phyloP scores from a whole-genome alignment of 495 filamentous ascomycete genomes.

The Cudoniella acicularis region DNA sequence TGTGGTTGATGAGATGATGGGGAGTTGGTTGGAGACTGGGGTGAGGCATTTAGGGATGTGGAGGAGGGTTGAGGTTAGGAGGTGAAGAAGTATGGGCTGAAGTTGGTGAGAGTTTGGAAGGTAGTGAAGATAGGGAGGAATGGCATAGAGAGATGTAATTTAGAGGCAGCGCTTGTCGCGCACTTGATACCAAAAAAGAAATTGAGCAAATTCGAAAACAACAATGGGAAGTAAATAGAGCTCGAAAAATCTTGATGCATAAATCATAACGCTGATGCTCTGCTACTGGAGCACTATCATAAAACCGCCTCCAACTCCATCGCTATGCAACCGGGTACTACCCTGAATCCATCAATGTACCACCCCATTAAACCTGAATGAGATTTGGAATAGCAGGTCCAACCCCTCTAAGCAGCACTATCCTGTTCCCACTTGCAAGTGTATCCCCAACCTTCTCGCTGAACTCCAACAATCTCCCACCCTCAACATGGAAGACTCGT shows the following conservation, averaged over 20 bases:
- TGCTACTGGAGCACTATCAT: neutral
- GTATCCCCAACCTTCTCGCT: slow-evolving; percentile 72
- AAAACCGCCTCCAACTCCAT: slow-evolving; percentile 9
- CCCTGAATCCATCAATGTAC: neutral
- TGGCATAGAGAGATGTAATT: too few relatives aligned
- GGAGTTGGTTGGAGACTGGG: slow-evolving; percentile 75
- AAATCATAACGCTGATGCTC: neutral
- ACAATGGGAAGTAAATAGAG: neutral
- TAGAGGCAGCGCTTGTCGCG: too few relatives aligned
- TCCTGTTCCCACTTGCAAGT: slow-evolving; percentile 74
- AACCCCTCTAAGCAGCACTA: slow-evolving; percentile 84
- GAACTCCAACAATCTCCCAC: slow-evolving; percentile 80
- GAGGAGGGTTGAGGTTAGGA: slow-evolving; percentile 20
- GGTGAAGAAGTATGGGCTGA: neutral
- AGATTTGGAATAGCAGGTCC: slow-evolving; percentile 55
- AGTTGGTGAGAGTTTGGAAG: too few relatives aligned
- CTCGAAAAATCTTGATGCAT: neutral
- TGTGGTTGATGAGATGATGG: slow-evolving; percentile 62
- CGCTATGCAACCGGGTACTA: slow-evolving; percentile 16
- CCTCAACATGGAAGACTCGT: slow-evolving; percentile 88
- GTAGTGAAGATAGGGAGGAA: too few relatives aligned
- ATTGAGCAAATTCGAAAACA: neutral
- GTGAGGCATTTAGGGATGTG: slow-evolving; percentile 86
- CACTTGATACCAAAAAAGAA: neutral
- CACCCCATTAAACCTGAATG: slow-evolving; percentile 20